These are phyloP conservation scores for Globisporangium orthogonon DNA, from an alignment of 352 stramenopile genomes.

Conservation along the genomic window DNA sequence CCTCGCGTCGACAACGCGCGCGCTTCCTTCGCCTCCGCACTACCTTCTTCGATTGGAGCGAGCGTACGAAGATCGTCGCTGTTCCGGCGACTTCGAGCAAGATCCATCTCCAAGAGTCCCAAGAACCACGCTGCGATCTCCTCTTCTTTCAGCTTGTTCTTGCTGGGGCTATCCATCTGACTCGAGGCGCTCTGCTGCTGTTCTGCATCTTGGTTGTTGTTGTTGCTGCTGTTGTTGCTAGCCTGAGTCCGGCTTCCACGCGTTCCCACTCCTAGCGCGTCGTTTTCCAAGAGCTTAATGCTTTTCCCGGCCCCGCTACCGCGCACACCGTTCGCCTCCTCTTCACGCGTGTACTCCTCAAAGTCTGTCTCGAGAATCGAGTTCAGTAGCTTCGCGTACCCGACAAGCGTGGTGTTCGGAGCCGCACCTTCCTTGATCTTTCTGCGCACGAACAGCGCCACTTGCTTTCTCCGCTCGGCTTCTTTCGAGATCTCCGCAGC, in stretches of 20 bases:
- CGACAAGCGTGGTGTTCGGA: constrained; percentile 62
- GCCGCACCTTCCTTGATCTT: constrained; percentile 61
- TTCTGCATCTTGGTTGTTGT: constrained; percentile 23
- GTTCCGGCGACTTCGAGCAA: constrained; percentile 21
- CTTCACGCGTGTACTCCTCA: constrained; percentile 33
- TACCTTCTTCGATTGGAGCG: constrained; percentile 7
- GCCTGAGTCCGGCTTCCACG: neutral
- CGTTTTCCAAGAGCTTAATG: constrained; percentile 15
- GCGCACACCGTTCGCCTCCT: constrained; percentile 7
- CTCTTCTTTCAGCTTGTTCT: constrained; percentile 46
- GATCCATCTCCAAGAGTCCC: constrained; percentile 53
- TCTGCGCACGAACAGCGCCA: constrained; percentile 51
- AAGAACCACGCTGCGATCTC: constrained; percentile 72
- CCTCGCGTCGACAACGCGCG: neutral
- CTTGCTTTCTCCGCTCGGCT: constrained; percentile 34
- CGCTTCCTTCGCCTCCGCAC: neutral
- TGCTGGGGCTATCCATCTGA: constrained; percentile 16
- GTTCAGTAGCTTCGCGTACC: constrained; percentile 55
- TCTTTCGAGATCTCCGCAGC: constrained; percentile 19
- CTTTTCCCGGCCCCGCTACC: constrained; percentile 6
- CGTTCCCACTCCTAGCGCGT: constrained; percentile 1
- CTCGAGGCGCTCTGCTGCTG: constrained; percentile 6
- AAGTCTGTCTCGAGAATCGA: constrained; percentile 67
- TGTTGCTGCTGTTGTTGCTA: neutral
- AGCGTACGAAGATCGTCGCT: constrained; percentile 16